Evolutionary conservation across 108 stramenopile genomes (phyloP).

Genomic region (Nitzschia sp.): DNA sequence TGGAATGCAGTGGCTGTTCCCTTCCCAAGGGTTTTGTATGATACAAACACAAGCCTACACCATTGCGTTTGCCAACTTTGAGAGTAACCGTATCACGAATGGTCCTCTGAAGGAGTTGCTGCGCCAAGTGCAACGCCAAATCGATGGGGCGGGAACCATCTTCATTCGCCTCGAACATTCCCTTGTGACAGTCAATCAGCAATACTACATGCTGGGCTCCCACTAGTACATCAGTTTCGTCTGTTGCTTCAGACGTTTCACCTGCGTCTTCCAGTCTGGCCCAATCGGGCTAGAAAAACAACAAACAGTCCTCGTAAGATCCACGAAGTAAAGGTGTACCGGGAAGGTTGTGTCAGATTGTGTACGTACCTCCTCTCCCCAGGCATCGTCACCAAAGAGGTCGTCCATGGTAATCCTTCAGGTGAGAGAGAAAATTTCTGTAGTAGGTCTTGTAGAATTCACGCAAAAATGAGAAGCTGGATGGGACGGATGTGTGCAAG

Average conservation of each 20-base stretch:
- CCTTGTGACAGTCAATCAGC: slow-evolving; percentile 58
- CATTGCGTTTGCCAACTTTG: slow-evolving; percentile 66
- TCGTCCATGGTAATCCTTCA: slow-evolving; percentile 14
- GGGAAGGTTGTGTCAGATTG: background rate
- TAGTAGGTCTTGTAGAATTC: too few relatives aligned
- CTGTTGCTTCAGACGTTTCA: slow-evolving; percentile 2
- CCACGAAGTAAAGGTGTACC: background rate
- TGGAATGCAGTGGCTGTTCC: slow-evolving; percentile 24
- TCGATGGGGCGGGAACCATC: slow-evolving; percentile 42
- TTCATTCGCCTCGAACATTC: slow-evolving; percentile 49
- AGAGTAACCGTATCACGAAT: slow-evolving; percentile 56
- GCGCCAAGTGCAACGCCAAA: slow-evolving; percentile 44
- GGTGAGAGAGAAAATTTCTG: too few relatives aligned
- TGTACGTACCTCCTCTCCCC: slow-evolving; percentile 25
- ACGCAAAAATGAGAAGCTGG: too few relatives aligned
- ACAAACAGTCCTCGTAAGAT: too few relatives aligned
- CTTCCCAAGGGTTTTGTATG: slow-evolving; percentile 27
- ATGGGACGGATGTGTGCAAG: too few relatives aligned
- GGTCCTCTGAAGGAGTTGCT: slow-evolving; percentile 40
- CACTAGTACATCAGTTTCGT: slow-evolving; percentile 8
- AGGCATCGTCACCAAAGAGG: slow-evolving; percentile 20
- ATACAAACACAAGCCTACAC: slow-evolving; percentile 62
- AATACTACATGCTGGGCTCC: slow-evolving; percentile 58
- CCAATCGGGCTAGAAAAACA: slow-evolving; percentile 39
- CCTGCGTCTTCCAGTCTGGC: slow-evolving; percentile 25